These are phyloP conservation scores for Lactifluus hygrophoroides DNA, from an alignment of 768 basidiomycete species.

Conservation along the genomic window DNA sequence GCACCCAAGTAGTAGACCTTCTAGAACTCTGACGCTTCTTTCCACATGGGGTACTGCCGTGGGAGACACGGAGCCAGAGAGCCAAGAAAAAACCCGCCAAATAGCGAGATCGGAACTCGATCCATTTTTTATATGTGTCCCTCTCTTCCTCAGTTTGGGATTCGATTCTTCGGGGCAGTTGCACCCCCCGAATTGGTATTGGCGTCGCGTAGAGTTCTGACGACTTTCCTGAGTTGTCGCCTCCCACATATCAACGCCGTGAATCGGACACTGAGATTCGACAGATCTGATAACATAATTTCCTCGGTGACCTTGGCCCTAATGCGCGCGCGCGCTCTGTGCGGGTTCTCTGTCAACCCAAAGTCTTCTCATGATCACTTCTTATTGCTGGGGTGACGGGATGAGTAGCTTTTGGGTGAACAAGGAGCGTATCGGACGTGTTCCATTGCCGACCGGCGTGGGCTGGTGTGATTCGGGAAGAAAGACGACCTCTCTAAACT, in stretches of 20 bases:
- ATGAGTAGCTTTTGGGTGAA: background rate
- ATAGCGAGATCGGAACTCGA: conserved; percentile 3
- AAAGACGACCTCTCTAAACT: too few species aligned
- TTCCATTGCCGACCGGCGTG: background rate
- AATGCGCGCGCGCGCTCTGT: background rate
- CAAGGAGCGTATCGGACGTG: background rate
- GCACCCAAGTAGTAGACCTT: conserved; percentile 7
- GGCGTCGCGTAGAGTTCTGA: background rate
- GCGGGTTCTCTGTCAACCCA: background rate
- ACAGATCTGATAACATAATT: conserved; percentile 11
- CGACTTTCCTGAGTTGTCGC: background rate
- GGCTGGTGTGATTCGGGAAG: background rate
- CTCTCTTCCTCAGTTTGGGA: background rate
- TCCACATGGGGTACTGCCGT: conserved; percentile 16
- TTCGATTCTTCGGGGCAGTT: background rate
- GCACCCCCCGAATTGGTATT: background rate
- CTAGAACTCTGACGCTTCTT: conserved; percentile 11
- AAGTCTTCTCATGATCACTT: background rate
- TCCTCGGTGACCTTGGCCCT: conserved; percentile 5
- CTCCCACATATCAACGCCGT: background rate
- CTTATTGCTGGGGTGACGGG: background rate
- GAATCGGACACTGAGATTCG: conserved; percentile 1
- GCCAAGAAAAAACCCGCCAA: background rate
- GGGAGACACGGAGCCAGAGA: conserved; percentile 9
- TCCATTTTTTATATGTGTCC: background rate